Evolutionary conservation across 2,329 filamentous ascomycete genomes (phyloP).

Genomic region (Aspergillus texensis): DNA sequence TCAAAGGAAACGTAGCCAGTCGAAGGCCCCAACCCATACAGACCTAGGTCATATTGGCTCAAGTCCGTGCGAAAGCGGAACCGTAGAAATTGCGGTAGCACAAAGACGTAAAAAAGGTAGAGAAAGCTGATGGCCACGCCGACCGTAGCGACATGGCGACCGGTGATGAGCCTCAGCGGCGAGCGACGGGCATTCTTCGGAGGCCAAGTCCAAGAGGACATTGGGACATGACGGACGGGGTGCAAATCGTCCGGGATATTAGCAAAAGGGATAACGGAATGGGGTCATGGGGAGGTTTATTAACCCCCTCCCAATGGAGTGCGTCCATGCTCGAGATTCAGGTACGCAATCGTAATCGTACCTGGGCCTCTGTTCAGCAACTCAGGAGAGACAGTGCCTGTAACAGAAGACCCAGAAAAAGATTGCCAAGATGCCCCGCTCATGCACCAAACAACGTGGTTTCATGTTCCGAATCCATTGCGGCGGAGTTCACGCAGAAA

Average conservation of each 20-base stretch:
- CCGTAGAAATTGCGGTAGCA: constrained; percentile 20
- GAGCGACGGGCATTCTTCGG: constrained; percentile 9
- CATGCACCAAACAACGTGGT: constrained; percentile 5
- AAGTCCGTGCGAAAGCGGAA: constrained; percentile 21
- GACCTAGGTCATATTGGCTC: constrained; percentile 33
- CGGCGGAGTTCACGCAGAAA: background rate
- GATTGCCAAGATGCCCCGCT: constrained; percentile 5
- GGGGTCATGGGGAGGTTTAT: background rate
- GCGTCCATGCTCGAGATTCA: background rate
- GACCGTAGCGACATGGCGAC: constrained; percentile 8
- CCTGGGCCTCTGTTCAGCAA: background rate
- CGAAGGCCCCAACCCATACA: constrained; percentile 34
- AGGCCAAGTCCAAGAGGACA: constrained; percentile 19
- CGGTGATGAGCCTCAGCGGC: constrained; percentile 9
- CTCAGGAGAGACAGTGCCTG: background rate
- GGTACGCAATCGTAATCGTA: background rate
- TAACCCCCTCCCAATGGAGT: background rate
- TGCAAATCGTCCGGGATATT: background rate
- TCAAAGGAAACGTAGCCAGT: constrained; percentile 32
- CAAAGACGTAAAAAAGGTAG: constrained; percentile 24
- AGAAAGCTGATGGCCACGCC: constrained; percentile 16
- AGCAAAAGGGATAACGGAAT: background rate
- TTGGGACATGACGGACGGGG: constrained; percentile 17
- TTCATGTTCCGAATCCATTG: constrained; percentile 3
- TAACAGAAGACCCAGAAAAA: background rate